Evolutionary conservation across 1,139 yeast genomes (phyloP).

Genomic region (Petasospora fabianii): DNA sequence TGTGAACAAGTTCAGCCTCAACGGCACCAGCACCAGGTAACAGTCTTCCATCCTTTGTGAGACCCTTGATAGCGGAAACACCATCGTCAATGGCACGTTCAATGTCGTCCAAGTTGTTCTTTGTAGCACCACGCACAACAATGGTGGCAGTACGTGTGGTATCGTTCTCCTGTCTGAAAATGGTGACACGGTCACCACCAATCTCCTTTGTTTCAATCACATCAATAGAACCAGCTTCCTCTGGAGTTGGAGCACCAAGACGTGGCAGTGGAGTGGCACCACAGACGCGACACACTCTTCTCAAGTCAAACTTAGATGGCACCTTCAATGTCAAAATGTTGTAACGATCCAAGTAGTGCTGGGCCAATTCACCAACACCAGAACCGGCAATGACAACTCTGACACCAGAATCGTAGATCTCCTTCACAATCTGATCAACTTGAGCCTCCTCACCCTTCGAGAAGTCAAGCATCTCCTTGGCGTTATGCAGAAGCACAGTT

Average conservation of each 20-base stretch:
- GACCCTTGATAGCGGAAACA: constrained; percentile 86
- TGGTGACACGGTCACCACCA: constrained; percentile 96
- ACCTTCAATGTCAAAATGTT: constrained; percentile 83
- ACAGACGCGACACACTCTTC: constrained; percentile 93
- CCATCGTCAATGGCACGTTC: constrained; percentile 98
- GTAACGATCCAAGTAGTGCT: constrained; percentile 87
- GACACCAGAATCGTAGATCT: constrained; percentile 79
- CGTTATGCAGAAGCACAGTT: constrained; percentile 90
- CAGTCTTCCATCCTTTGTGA: constrained; percentile 64
- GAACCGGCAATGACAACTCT: constrained; percentile 90
- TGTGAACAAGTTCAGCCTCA: constrained; percentile 84
- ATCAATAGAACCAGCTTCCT: constrained; percentile 88
- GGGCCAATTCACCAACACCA: constrained; percentile 86
- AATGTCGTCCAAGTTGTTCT: constrained; percentile 85
- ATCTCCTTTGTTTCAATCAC: constrained; percentile 88
- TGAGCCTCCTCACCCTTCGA: constrained; percentile 96
- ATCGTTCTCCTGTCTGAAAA: constrained; percentile 74
- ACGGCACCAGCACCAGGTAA: constrained; percentile 97
- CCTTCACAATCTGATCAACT: constrained; percentile 81
- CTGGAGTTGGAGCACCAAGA: constrained; percentile 93
- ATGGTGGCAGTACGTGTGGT: constrained; percentile 84
- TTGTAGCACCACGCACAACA: constrained; percentile 96
- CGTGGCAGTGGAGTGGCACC: constrained; percentile 97
- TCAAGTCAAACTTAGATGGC: constrained; percentile 88
- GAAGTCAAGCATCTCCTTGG: constrained; percentile 94